Evolutionary conservation across 352 stramenopile genomes (phyloP), one percentile per base, ranked within the genome.

Genomic region (Phytophthora constricta): DNA sequence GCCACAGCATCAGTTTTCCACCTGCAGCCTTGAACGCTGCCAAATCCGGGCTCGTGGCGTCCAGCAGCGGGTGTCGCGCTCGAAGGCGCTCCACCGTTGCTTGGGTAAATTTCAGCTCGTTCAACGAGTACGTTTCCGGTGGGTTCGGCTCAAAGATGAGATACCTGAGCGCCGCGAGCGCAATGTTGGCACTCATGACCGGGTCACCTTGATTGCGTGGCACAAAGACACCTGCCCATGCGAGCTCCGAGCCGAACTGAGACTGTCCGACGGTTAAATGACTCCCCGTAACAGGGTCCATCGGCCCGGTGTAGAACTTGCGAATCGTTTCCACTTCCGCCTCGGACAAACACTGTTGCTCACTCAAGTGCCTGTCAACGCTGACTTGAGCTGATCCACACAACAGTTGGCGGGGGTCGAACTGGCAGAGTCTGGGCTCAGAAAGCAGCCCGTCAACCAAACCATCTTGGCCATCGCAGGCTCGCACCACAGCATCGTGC

Each of bases 301-400:
- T 25, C 3, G 75, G 64, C 14, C 75, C 71, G n/a, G 62, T 41
- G 75, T 83, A 83, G 39, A 82, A 74, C 49, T 83, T 83, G 31
- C 17, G 41, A 26, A 74, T 70, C 0, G 58, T 54, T 2, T 68
- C 54, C 13, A 82, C 70, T 48, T 82, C 71, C 17, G 60, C 43
- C 9, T 51, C 27, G 20, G 75, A 74, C 28, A 80, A 65, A 46
- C 75, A 80, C 22, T 64, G 61, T 10, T 39, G 55, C 8, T 58
- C 54, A 25, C 7, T 59, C 37, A 25, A 27, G 37, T 55, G 25
- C 19, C 47, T 2, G 13, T 59, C 52, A 10, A 50, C 25, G 11
- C 11, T 50, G 23, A 48, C 23, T 23, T 17, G 19, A 14, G 31
- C 59, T 55, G 16, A 14, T 1, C 1, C 43, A 25, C 75, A 83